A percentile compares a stretch with the other conserved stretches of the same genome.
Evolutionary conservation across 495 filamentous ascomycete species (phyloP).

Genomic region (Xylaria bambusicola): DNA sequence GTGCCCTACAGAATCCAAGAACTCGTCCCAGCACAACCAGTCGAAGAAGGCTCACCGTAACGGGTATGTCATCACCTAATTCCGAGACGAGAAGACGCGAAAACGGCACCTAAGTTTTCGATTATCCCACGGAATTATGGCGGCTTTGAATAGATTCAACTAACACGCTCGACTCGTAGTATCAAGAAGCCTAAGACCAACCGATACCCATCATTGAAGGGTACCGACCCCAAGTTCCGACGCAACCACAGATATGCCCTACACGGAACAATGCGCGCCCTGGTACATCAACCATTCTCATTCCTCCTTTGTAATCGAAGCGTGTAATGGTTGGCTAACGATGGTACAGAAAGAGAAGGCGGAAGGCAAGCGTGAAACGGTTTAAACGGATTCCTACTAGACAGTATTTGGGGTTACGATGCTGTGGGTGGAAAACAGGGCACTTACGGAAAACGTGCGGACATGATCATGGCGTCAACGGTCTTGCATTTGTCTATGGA

Average conservation of each 20-base stretch:
- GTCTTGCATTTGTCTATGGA: constrained; percentile 38
- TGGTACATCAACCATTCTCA: constrained; percentile 64
- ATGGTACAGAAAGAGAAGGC: constrained; percentile 88
- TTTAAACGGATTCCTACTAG: constrained; percentile 61
- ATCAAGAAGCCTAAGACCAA: constrained; percentile 99
- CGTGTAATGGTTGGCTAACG: constrained; percentile 36
- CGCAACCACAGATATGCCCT: constrained; percentile 99
- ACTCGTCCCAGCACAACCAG: constrained; percentile 98
- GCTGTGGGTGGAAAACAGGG: constrained; percentile 38
- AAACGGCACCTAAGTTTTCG: background rate
- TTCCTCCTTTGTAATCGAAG: background rate
- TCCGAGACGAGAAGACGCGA: constrained; percentile 4
- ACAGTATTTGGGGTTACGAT: constrained; percentile 28
- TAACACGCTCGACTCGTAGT: constrained; percentile 50
- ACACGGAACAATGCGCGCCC: constrained; percentile 94
- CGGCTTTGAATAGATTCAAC: background rate
- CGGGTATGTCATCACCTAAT: constrained; percentile 64
- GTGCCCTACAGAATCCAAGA: constrained; percentile 80
- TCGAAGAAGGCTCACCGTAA: constrained; percentile 95
- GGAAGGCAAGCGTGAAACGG: constrained; percentile 92
- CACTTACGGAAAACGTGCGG: constrained; percentile 29
- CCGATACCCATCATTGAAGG: constrained; percentile 97
- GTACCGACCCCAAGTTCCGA: constrained; percentile 99
- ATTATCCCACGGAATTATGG: background rate
- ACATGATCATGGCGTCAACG: constrained; percentile 39